Evolutionary conservation across 305 asterid species (phyloP), one percentile per base, ranked within the genome.

Genomic region (Fraxinus xanthoxyloides): DNA sequence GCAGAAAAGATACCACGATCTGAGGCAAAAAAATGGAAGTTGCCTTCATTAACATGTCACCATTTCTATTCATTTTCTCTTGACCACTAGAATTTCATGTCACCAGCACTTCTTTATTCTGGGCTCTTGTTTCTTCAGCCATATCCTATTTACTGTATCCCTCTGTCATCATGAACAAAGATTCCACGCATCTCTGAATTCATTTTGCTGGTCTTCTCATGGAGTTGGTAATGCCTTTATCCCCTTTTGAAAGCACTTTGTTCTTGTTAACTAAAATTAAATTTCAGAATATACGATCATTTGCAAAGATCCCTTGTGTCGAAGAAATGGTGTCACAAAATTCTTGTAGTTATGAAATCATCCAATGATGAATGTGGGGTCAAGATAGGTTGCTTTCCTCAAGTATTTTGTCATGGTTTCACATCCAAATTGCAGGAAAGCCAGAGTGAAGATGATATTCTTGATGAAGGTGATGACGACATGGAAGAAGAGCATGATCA

Each of bases 361-460:
- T 56, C 59, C 61, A 67, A 46, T 76, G 26, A 9, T 35, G 78
- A 59, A 59, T 59, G 40, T 4, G 2, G 61, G 74, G 6, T 51
- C 32, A 9, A 28, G 77, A 56, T 77, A 38, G 51, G 67, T 80
- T 78, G 28, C 26, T 34, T 28, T 70, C 35, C 35, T 86, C 30
- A 35, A 48, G 46, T 74, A 19, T 32, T 21, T 15, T 59, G 21
- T 80, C 7, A 28, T 48, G 63, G 56, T 77, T 79, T 10, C 10
- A 19, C 76, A 28, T 76, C 79, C 43, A 67, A 79, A 79, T 79
- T 36, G 31, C 87, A 90, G 93, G 90, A 87, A 85, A 88, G 88
- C 69, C 92, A 88, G 78, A 88, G 88, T 79, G 92, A 90, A 80
- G 93, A 87, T 26, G 92, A 88, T 56, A 86, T 87, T 43, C 56